These are phyloP conservation scores for Fusarium caatingaense DNA, from an alignment of 2,329 filamentous ascomycete genomes.

Conservation along the genomic window DNA sequence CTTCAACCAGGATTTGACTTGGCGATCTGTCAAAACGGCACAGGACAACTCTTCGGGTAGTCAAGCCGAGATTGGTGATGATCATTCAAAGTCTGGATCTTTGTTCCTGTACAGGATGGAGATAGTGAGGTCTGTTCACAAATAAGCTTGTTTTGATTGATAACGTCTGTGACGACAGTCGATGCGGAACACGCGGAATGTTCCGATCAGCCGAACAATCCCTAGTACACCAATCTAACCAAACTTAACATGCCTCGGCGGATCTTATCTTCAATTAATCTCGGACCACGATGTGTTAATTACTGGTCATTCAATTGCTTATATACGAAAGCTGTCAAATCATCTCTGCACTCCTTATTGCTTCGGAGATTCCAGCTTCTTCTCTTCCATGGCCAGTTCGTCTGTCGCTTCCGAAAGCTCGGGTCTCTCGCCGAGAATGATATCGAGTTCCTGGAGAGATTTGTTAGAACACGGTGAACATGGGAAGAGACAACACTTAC, in stretches of 20 bases:
- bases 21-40: neutral
- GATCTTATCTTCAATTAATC: neutral
- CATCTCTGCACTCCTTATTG: neutral
- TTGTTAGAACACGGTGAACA: rapidly evolving
- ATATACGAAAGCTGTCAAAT: neutral
- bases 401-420: slow-evolving; percentile 15
- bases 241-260: neutral
- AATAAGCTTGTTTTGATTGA: neutral
- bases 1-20: neutral
- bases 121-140: too few species aligned
- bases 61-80: too few species aligned
- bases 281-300: neutral
- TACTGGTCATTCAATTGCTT: neutral
- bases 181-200: too few species aligned
- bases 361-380: slow-evolving; percentile 9
- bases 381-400: slow-evolving; percentile 30
- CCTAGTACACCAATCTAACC: neutral
- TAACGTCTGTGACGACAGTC: too few species aligned
- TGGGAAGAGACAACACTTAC: neutral
- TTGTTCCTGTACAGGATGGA: too few species aligned
- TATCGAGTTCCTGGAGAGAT: slow-evolving; percentile 14
- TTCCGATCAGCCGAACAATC: too few species aligned
- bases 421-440: slow-evolving; percentile 25
- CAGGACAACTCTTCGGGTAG: neutral
- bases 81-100: too few species aligned